A percentile compares a stretch with the other conserved stretches of the same genome.
phyloP scores from a whole-genome alignment of 306 rosid genomes.

The Vicia villosa region DNA sequence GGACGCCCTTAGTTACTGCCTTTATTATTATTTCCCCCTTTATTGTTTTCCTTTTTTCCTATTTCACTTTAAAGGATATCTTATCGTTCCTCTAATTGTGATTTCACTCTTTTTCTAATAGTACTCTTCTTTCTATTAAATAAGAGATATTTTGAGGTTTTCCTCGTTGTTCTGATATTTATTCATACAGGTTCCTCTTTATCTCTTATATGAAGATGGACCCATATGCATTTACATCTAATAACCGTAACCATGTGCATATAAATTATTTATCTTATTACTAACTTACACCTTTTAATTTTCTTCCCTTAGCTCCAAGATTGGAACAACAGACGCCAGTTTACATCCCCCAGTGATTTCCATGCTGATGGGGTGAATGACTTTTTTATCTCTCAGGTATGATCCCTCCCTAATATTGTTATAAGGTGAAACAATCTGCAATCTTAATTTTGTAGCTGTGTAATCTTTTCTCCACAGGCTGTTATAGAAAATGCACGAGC shows the following conservation, averaged over 20 bases:
- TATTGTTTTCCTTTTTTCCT: not conserved
- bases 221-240: conserved; percentile 7
- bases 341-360: conserved; percentile 81
- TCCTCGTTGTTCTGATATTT: conserved; percentile 8
- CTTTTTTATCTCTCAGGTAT: conserved; percentile 95
- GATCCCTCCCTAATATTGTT: conserved; percentile 26
- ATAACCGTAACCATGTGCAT: conserved; percentile 18
- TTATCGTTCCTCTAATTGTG: conserved; percentile 14
- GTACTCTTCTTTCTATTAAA: not conserved
- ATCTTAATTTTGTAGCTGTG: conserved; percentile 9
- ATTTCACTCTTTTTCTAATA: conserved; percentile 8
- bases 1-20: conserved; percentile 3
- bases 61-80: conserved; percentile 26
- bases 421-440: conserved; percentile 19
- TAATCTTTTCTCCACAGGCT: conserved; percentile 57
- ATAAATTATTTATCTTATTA: conserved; percentile 11
- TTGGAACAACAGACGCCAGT: conserved; percentile 94
- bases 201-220: conserved; percentile 9
- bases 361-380: conserved; percentile 99
- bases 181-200: conserved; percentile 29
- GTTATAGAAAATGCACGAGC: conserved; percentile 78
- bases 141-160: conserved; percentile 16
- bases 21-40: not conserved
- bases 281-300: conserved; percentile 34
- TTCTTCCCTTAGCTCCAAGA: conserved; percentile 78